phyloP scores from a whole-genome alignment of 2,329 filamentous ascomycete genomes.

The Exophiala sp. region DNA sequence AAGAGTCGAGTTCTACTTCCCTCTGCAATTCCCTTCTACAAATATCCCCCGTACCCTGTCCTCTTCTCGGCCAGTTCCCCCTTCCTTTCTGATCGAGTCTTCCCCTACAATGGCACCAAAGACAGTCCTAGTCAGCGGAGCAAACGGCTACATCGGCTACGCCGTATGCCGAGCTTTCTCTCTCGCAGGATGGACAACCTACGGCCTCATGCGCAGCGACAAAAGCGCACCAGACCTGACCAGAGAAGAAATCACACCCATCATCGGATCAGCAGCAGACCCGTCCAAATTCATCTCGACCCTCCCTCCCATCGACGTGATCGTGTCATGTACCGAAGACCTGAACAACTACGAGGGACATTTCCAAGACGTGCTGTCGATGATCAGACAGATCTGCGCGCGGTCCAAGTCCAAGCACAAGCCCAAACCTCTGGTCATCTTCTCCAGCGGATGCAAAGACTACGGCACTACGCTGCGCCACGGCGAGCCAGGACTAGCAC shows the following conservation, averaged over 20 bases:
- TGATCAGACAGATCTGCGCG: slow-evolving; percentile 35
- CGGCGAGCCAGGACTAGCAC: slow-evolving; percentile 34
- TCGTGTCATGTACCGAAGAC: slow-evolving; percentile 43
- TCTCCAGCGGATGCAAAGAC: slow-evolving; percentile 48
- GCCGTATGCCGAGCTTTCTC: slow-evolving; percentile 44
- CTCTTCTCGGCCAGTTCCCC: too few relatives aligned
- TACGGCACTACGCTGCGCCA: slow-evolving; percentile 39
- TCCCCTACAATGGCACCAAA: slow-evolving; percentile 6
- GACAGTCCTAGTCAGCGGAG: slow-evolving; percentile 45
- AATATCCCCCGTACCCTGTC: too few relatives aligned
- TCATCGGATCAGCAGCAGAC: slow-evolving; percentile 13
- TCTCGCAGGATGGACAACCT: slow-evolving; percentile 43
- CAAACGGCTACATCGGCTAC: slow-evolving; percentile 47
- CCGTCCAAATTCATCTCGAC: slow-evolving; percentile 2
- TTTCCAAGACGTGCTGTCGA: slow-evolving; percentile 35
- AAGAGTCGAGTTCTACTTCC: too few relatives aligned
- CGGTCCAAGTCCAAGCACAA: slow-evolving; percentile 26
- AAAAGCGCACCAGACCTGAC: slow-evolving; percentile 4
- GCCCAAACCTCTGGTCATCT: slow-evolving; percentile 41
- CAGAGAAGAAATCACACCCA: slow-evolving; percentile 19
- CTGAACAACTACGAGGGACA: slow-evolving; percentile 39
- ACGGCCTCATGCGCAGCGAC: slow-evolving; percentile 39
- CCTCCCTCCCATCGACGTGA: slow-evolving; percentile 35
- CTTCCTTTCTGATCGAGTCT: too few relatives aligned
- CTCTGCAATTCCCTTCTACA: too few relatives aligned